Evolutionary conservation across 176 grass and related monocot species (phyloP).

Genomic region (Pontederia paniculata): DNA sequence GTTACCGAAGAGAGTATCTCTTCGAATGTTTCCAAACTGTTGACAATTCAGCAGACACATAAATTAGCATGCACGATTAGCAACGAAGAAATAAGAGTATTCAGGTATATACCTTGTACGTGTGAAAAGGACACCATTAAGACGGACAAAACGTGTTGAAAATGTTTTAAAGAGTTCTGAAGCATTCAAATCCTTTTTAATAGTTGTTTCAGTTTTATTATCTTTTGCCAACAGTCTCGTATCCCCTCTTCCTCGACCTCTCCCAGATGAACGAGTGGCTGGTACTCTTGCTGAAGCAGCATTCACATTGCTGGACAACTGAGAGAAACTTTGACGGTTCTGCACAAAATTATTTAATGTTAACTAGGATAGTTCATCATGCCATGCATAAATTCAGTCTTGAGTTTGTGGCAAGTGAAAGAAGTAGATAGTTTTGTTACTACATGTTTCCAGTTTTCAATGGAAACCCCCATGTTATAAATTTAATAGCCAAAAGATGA

Average conservation of each 20-base stretch:
- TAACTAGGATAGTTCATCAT: neutral
- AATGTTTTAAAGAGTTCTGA: constrained; percentile 61
- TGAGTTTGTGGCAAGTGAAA: too few species aligned
- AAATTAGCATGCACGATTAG: neutral
- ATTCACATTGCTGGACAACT: constrained; percentile 48
- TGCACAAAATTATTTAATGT: constrained; percentile 26
- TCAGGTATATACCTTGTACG: constrained; percentile 13
- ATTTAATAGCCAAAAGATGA: too few species aligned
- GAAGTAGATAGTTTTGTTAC: too few species aligned
- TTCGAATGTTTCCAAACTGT: constrained; percentile 87
- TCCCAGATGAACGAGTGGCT: constrained; percentile 41
- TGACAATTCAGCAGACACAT: constrained; percentile 9
- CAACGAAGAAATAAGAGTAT: neutral
- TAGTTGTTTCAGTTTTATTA: constrained; percentile 26
- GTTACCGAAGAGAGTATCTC: constrained; percentile 44
- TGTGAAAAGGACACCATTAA: constrained; percentile 90
- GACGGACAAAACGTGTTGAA: constrained; percentile 67
- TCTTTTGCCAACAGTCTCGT: constrained; percentile 50
- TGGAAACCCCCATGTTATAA: too few species aligned
- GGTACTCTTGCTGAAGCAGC: constrained; percentile 23
- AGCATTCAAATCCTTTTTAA: constrained; percentile 31
- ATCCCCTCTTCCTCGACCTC: constrained; percentile 61
- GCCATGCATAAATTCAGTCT: neutral
- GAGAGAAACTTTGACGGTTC: constrained; percentile 62
- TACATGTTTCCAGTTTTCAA: too few species aligned